Base-by-base conservation (phyloP, 495 filamentous ascomycete species). In the Penicillium steckii region DNA sequence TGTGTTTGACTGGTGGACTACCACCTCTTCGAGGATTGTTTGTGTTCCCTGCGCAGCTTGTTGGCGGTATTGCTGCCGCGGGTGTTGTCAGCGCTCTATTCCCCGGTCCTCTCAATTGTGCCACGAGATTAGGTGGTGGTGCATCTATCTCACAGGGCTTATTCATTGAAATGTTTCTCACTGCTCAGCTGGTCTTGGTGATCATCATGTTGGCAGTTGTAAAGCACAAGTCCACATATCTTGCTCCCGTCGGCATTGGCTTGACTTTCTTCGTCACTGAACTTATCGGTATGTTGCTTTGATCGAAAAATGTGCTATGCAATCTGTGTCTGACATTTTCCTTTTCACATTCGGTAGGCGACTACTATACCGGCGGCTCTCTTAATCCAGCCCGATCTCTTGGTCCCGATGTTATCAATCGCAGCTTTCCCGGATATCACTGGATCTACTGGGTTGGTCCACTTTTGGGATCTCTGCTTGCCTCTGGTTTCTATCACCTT, bases 171-270 rank as follows among this genome's bases (percentile, higher is more conserved):
- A 79, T 88, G 72, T 86, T 95, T 54, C 76, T 93, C 10, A 94
- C 90, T 0, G 80, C 86, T 1, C 80, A 90, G 65, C 70, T 95
- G 25, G 82, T 91, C 17, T 83, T 92, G 48, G 80, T 87, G 5
- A 85, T 93, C 26, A 87, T 92, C 69, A 90, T 95, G 80, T 70
- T 94, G 42, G 89, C 90, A 3, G 85, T 84, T 13, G 89, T 92
- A 67, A 94, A 92, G 69, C 87, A 91, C 66, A 86, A 87, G 59
- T 84, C 76, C 4, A 94, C 90, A 0, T 91, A 81, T 57, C 71
- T 91, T 10, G 90, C 90, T 0, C 90, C 90, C 0, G 76, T 93
- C 2, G 89, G 81, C 0, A 92, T 95, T 55, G 90, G 89, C 4
- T 55, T 89, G 19, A 70, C 85, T 0, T 79, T 94, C 30, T 89